Evolutionary conservation across 164 flowering plant genomes (phyloP).

Genomic region (Liquidambar formosana): DNA sequence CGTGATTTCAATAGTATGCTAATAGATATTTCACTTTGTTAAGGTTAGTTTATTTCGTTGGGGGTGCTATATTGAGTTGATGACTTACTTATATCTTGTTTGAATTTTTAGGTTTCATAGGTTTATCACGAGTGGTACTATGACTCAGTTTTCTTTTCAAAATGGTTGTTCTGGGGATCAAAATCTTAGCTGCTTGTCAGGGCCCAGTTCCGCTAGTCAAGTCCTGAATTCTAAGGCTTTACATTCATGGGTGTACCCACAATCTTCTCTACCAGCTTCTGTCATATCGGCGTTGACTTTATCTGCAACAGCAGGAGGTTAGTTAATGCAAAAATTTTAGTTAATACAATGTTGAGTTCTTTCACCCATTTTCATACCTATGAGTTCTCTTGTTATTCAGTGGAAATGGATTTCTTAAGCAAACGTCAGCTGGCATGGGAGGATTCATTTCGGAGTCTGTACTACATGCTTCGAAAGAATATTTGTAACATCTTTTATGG

Average conservation of each 20-base stretch:
- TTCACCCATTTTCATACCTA: neutral
- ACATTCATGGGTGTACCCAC: constrained; percentile 89
- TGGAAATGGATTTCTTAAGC: constrained; percentile 65
- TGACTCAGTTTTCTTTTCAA: constrained; percentile 26
- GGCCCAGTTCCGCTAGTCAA: constrained; percentile 26
- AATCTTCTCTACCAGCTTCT: constrained; percentile 71
- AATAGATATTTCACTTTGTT: neutral
- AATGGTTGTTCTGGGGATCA: constrained; percentile 28
- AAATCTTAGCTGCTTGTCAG: constrained; percentile 16
- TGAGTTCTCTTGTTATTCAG: constrained; percentile 14
- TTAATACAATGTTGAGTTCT: neutral
- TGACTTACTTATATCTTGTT: neutral
- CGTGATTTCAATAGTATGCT: neutral
- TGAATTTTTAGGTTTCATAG: constrained; percentile 65
- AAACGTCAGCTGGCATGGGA: constrained; percentile 84
- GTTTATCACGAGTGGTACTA: constrained; percentile 41
- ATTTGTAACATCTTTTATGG: constrained; percentile 78
- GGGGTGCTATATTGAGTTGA: neutral
- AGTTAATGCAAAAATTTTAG: constrained; percentile 6
- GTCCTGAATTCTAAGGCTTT: constrained; percentile 37
- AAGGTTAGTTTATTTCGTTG: neutral
- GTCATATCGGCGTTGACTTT: constrained; percentile 65
- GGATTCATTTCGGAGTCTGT: constrained; percentile 86
- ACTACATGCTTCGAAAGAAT: constrained; percentile 84
- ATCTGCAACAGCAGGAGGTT: constrained; percentile 71